Conservation (phyloP, 352 stramenopile genomes). For the Pythium sukuiense region DNA sequence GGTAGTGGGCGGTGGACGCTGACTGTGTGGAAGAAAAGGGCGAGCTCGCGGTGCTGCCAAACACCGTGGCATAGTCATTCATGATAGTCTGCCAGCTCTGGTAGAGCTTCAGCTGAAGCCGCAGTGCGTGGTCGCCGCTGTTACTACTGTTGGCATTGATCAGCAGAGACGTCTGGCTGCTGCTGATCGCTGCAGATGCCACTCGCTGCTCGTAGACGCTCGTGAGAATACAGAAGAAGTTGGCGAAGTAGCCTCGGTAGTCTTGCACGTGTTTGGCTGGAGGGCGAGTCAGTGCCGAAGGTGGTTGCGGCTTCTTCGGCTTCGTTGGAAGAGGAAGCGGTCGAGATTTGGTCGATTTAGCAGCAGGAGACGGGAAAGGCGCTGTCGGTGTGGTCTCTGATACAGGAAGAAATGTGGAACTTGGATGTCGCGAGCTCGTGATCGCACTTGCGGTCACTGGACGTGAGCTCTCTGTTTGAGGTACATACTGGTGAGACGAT, state of each 20-base stretch:
- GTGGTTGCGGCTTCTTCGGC: neutral
- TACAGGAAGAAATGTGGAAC: neutral
- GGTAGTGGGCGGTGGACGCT: slow-evolving; percentile 58
- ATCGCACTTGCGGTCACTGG: neutral
- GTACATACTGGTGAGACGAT: neutral
- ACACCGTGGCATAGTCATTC: slow-evolving; percentile 84
- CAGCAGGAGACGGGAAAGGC: neutral
- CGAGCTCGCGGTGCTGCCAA: slow-evolving; percentile 41
- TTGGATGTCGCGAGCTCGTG: neutral
- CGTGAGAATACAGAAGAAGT: slow-evolving; percentile 78
- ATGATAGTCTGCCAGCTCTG: slow-evolving; percentile 84
- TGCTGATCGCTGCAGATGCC: slow-evolving; percentile 18
- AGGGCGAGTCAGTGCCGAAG: neutral
- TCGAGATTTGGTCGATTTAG: neutral
- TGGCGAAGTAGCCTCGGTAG: slow-evolving; percentile 63
- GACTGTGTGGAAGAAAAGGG: slow-evolving; percentile 33
- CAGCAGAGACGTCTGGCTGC: slow-evolving; percentile 11
- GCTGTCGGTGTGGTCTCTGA: neutral
- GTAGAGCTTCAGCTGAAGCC: slow-evolving; percentile 78
- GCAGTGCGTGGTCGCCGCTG: slow-evolving; percentile 49
- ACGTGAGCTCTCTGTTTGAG: neutral
- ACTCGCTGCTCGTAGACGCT: slow-evolving; percentile 61
- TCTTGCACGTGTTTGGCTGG: slow-evolving; percentile 37
- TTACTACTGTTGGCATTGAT: neutral
- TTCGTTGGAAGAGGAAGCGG: neutral